Evolutionary conservation across 257 asterid species (phyloP).

Genomic region (Coffea eugenioides): DNA sequence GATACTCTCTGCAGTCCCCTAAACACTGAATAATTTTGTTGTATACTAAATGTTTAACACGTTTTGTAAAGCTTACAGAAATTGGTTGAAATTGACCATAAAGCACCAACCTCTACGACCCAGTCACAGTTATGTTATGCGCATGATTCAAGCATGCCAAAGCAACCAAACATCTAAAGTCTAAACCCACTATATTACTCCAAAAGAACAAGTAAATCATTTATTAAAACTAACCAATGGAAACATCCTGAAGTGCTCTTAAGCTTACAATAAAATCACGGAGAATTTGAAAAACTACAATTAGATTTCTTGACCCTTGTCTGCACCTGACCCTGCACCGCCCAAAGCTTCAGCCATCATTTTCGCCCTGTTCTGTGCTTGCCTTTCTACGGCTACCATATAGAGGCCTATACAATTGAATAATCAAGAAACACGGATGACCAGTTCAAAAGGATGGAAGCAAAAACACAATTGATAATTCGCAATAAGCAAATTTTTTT

Average conservation of each 20-base stretch:
- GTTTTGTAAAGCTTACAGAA: background rate
- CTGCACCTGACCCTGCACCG: conserved; percentile 51
- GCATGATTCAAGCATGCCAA: background rate
- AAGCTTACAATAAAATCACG: background rate
- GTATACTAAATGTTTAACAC: background rate
- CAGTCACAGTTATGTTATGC: background rate
- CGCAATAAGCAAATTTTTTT: background rate
- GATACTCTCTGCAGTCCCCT: background rate
- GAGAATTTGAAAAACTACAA: background rate
- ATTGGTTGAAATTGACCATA: background rate
- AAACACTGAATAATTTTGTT: background rate
- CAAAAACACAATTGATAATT: background rate
- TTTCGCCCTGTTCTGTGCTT: conserved; percentile 67
- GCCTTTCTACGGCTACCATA: conserved; percentile 89
- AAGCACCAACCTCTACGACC: background rate
- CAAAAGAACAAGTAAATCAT: background rate
- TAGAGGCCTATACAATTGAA: conserved; percentile 55
- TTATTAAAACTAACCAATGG: background rate
- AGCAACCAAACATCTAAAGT: background rate
- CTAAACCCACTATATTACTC: background rate
- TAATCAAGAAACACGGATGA: background rate
- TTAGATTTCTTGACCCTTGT: conserved; percentile 36
- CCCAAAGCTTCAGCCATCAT: conserved; percentile 60
- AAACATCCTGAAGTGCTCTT: background rate
- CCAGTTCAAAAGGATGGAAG: background rate